Evolutionary conservation across 2,329 filamentous ascomycete genomes (phyloP), one percentile per base, ranked within the genome.

Genomic region (Aspergillus fumigatiaffinis): DNA sequence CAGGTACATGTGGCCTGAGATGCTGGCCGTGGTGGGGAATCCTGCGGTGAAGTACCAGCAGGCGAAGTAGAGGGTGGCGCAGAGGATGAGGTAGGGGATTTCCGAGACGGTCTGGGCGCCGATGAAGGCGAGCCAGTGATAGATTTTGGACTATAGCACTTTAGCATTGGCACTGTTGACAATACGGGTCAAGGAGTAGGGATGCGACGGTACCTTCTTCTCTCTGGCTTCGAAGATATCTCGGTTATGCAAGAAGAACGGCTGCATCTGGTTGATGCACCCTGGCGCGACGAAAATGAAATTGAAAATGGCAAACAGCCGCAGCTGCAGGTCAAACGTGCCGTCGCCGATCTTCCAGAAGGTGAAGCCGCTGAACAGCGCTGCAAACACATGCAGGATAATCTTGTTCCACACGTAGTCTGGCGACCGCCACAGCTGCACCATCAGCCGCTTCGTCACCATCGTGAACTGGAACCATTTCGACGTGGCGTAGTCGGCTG

Each of bases 251-350:
- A 85, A 75, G 66, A 86, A 86, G 29, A 85, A 76, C 0, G 83
- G 83, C 67, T 85, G 82, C 42, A 85, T 77, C 66, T 86, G 83
- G 25, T 81, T 80, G 62, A 86, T 77, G 50, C 84, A 80, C 55
- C 83, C 82, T 0, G 82, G 83, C 0, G 83, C 81, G 46, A 87
- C 82, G 60, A 86, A 86, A 57, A 85, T 83, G 69, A 86, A 86
- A 66, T 85, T 84, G 75, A 87, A 86, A 50, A 86, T 74, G 9
- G 83, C 82, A 63, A 86, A 86, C 1, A 87, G 71, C 42, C 80
- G 77, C 29, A 83, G 71, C 66, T 85, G 83, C 20, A 85, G 64
- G 35, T 82, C 81, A 12, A 70, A 74, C 0, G 83, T 75, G 0
- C 75, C 78, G 52, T 81, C 68, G 0, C 82, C 82, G 26, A 87